Evolutionary conservation across 2,329 filamentous ascomycete genomes (phyloP), one percentile per base, ranked within the genome.

Genomic region (Clonostachys chloroleuca): DNA sequence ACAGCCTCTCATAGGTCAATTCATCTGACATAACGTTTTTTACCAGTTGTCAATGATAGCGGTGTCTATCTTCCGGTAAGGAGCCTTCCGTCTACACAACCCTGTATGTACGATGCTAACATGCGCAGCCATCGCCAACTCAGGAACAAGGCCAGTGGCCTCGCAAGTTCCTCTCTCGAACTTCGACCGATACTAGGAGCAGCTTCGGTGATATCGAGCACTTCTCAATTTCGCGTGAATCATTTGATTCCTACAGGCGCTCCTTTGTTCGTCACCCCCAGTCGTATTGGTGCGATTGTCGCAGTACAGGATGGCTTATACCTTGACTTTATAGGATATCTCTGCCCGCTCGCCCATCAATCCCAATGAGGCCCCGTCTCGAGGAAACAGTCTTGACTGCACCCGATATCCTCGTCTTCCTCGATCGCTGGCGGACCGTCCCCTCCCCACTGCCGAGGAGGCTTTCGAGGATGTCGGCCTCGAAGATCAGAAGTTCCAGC

Each of bases 141-240:
- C 90, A 96, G 68, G 89, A 89, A 64, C 89, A 89, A 61, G 79
- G 79, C 52, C 86, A 90, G 58, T 96, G 91, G 91, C 77, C 77
- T 24, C 73, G 74, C 55, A 70, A 74, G 52, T 73, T 75, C 51
- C 66, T 81, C 48, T 75, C 78, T 10, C 72, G 77, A 47, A 71
- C 69, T 40, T 83, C 81, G 6, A 75, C 71, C 54, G 77, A 81
- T 54, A 77, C 72, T 34, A 69, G 70, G 47, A 83, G 78, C 61
- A 81, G 86, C 56, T 73, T 89, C 50, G 83, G 84, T 58, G 90
- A 95, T 52, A 92, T 91, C 57, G 92, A 97, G 63, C 91, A 87
- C 13, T 97, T 97, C 64, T 90, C 87, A 53, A 97, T 97, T 64
- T 96, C 92, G 36, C 82, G 92, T 59, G 94, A 97, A 70, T 96